A percentile compares a stretch with the other conserved stretches of the same genome.
phyloP scores from a whole-genome alignment of 2,329 filamentous ascomycete genomes.

The Akanthomyces muscarius region DNA sequence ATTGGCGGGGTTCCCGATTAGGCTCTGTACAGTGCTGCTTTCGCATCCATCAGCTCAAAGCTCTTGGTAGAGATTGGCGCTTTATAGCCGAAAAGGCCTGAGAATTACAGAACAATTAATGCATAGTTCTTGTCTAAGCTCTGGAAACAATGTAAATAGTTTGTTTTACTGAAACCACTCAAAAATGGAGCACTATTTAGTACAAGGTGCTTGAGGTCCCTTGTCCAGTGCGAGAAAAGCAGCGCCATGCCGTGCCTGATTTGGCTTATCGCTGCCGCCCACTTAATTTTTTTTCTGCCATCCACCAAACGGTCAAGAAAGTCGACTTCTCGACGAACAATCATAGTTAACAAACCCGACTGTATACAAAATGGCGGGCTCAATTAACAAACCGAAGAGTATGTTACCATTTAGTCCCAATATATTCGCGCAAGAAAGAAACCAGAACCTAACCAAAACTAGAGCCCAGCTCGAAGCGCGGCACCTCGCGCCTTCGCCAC shows the following conservation, averaged over 20 bases:
- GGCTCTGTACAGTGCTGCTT: background rate
- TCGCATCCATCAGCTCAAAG: background rate
- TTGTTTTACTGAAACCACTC: no score
- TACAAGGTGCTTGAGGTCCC: background rate
- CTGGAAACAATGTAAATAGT: no score
- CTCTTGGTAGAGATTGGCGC: background rate
- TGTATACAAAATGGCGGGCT: slow-evolving; percentile 44
- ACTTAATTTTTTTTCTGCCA: slow-evolving; percentile 34
- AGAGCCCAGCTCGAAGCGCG: slow-evolving; percentile 96
- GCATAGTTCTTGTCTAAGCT: background rate
- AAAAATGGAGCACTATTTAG: background rate
- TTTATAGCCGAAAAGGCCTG: background rate
- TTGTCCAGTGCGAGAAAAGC: background rate
- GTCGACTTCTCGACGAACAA: slow-evolving; percentile 15
- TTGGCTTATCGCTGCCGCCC: slow-evolving; percentile 23
- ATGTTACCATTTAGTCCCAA: slow-evolving; percentile 23
- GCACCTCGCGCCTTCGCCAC: slow-evolving; percentile 81
- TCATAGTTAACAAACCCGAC: slow-evolving; percentile 22
- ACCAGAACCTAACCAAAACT: slow-evolving; percentile 11
- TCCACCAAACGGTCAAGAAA: slow-evolving; percentile 16
- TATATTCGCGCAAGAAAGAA: no score
- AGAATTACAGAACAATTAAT: background rate
- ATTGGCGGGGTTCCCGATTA: background rate
- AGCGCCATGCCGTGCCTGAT: background rate
- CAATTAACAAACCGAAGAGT: slow-evolving; percentile 55